Base-by-base conservation (phyloP, 2,329 filamentous ascomycete genomes). In the Aureobasidium subglaciale region DNA sequence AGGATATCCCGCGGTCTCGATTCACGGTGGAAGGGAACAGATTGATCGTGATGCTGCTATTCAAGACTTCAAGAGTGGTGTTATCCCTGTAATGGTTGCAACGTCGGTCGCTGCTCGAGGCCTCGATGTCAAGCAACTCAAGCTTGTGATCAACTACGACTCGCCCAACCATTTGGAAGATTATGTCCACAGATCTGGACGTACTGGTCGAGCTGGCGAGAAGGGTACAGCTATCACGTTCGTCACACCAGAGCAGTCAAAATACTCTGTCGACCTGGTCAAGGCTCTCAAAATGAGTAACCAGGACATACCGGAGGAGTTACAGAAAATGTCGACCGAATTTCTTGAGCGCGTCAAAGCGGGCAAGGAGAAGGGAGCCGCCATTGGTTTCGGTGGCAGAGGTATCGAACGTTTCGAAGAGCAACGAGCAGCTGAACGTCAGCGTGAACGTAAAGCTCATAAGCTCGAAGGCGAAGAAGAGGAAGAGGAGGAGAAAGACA, bases 81-180 rank as follows among this genome's bases (percentile, higher is more conserved):
- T 92, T 40, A 83, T 95, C 45, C 91, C 91, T 0, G 87, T 99
- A 56, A 78, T 99, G 67, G 87, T 97, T 65, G 93, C 93, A 10
- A 99, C 93, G 0, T 96, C 92, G 10, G 90, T 99, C 57, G 93
- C 93, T 35, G 93, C 93, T 49, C 88, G 93, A 70, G 93, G 93
- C 59, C 77, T 99, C 37, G 93, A 99, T 69, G 92, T 99, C 41
- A 96, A 96, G 72, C 90, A 95, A 68, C 78, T 99, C 30, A 96
- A 95, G 70, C 80, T 97, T 29, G 93, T 99, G 8, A 85, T 99
- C 73, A 97, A 97, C 72, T 96, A 90, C 68, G 91, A 96, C 67
- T 88, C 87, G 1, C 92, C 91, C 1, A 95, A 95, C 65, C 91
- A 97, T 72, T 73, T 96, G 59, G 93, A 99, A 72, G 93, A 97